A percentile compares a stretch with the other conserved stretches of the same genome.
Evolutionary conservation across 495 filamentous ascomycete genomes (phyloP).

Genomic region (Aspergillus hancockii): DNA sequence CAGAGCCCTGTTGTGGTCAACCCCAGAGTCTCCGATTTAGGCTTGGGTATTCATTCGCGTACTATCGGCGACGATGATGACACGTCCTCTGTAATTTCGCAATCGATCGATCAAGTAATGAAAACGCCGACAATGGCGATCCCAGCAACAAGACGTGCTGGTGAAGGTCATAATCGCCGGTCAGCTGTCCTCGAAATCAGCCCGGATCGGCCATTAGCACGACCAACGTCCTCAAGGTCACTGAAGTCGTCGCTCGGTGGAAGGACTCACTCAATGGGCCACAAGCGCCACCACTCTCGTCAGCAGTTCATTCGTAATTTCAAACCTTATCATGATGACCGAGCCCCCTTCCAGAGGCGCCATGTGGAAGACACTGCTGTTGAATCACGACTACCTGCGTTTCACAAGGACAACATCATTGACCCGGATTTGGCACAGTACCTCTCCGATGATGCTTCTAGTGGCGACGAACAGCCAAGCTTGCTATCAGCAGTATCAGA

Average conservation of each 20-base stretch:
- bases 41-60: slow-evolving; percentile 27
- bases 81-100: slow-evolving; percentile 45
- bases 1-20: slow-evolving; percentile 48
- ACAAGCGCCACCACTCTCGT: slow-evolving; percentile 83
- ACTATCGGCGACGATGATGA: slow-evolving; percentile 43
- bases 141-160: slow-evolving; percentile 79
- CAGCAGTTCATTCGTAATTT: slow-evolving; percentile 69
- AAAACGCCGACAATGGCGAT: slow-evolving; percentile 75
- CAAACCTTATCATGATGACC: slow-evolving; percentile 66
- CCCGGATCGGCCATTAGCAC: slow-evolving; percentile 65
- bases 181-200: slow-evolving; percentile 93
- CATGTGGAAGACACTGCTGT: slow-evolving; percentile 61
- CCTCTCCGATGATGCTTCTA: slow-evolving; percentile 92
- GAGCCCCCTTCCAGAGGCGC: slow-evolving; percentile 86
- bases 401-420: slow-evolving; percentile 97
- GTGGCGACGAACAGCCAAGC: slow-evolving; percentile 87
- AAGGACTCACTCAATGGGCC: slow-evolving; percentile 67
- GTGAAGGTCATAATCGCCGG: slow-evolving; percentile 75
- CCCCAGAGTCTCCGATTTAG: slow-evolving; percentile 39
- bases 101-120: slow-evolving; percentile 47
- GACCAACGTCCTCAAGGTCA: slow-evolving; percentile 92
- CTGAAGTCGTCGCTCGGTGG: slow-evolving; percentile 70
- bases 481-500: slow-evolving; percentile 74
- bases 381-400: slow-evolving; percentile 76
- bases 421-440: slow-evolving; percentile 94